Percentiles rank a stretch among this genome's conserved stretches.
phyloP scores from a whole-genome alignment of 2,329 filamentous ascomycete species.

The Macrophomina phaseolina region DNA sequence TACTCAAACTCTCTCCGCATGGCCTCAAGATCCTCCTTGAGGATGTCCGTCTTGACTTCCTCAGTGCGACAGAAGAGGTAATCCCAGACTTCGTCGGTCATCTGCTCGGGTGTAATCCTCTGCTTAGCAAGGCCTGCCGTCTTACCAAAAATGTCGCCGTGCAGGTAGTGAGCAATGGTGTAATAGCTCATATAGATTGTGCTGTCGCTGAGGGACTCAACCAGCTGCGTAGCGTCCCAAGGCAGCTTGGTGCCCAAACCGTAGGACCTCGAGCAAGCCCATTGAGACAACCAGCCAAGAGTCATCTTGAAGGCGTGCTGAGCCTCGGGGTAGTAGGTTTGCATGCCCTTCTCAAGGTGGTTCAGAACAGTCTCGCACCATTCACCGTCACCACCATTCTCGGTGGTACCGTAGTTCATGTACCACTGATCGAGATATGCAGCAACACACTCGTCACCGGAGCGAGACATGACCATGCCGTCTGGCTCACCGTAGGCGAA shows the following conservation, averaged over 20 bases:
- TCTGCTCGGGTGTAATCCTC: conserved; percentile 75
- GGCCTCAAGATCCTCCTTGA: conserved; percentile 72
- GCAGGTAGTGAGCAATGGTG: conserved; percentile 68
- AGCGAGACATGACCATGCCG: conserved; percentile 84
- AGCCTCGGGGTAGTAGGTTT: conserved; percentile 73
- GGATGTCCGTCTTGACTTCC: conserved; percentile 76
- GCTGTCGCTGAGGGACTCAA: conserved; percentile 89
- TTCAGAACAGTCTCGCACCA: conserved; percentile 74
- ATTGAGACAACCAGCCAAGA: conserved; percentile 90
- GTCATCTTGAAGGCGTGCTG: conserved; percentile 75
- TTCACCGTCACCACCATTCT: conserved; percentile 69
- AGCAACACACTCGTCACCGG: conserved; percentile 90
- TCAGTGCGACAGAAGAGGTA: conserved; percentile 86
- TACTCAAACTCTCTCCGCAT: conserved; percentile 95
- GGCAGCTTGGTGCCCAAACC: conserved; percentile 93
- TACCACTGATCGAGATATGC: conserved; percentile 97
- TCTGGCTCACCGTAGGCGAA: conserved; percentile 96
- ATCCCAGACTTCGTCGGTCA: conserved; percentile 96
- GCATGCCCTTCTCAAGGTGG: conserved; percentile 63
- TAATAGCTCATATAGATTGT: conserved; percentile 86
- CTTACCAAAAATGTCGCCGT: conserved; percentile 85
- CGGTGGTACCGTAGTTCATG: conserved; percentile 79
- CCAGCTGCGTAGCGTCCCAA: conserved; percentile 89
- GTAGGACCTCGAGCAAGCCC: conserved; percentile 91
- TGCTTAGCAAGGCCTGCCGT: conserved; percentile 68